Evolutionary conservation across 208 protist genomes (phyloP).

Genomic region (Trypanosoma cruzi): DNA sequence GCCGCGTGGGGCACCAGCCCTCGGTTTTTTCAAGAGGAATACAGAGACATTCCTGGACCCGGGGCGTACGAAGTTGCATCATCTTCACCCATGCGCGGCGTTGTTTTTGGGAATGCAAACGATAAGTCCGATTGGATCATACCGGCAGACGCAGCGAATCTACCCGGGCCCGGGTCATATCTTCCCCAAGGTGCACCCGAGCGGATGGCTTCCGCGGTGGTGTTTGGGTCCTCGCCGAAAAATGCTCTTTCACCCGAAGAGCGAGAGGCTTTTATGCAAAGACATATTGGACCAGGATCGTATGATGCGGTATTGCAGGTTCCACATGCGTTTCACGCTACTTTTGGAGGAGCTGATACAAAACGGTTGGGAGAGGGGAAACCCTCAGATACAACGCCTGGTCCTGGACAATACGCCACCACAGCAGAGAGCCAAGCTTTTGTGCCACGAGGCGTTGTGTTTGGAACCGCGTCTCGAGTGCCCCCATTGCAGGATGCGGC

Average conservation of each 20-base stretch:
- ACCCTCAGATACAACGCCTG: slow-evolving; percentile 3
- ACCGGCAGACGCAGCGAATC: slow-evolving; percentile 3
- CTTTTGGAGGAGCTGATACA: slow-evolving; percentile 10
- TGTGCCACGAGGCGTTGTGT: slow-evolving; percentile 6
- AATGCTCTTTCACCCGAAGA: slow-evolving; percentile 14
- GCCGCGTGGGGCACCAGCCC: slow-evolving; percentile 17
- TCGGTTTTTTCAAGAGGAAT: slow-evolving; percentile 17
- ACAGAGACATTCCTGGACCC: slow-evolving; percentile 37
- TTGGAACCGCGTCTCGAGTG: slow-evolving; percentile 15
- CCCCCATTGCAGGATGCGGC: not conserved
- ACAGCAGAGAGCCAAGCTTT: not conserved
- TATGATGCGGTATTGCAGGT: slow-evolving; percentile 31
- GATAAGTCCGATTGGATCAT: slow-evolving; percentile 19
- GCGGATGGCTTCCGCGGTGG: slow-evolving; percentile 13
- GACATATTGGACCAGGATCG: slow-evolving; percentile 45
- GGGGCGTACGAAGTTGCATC: slow-evolving; percentile 46
- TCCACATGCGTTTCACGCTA: slow-evolving; percentile 28
- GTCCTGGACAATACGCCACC: slow-evolving; percentile 29
- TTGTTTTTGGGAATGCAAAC: slow-evolving; percentile 19
- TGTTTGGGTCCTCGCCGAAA: slow-evolving; percentile 34
- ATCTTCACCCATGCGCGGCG: slow-evolving; percentile 5
- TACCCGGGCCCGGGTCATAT: slow-evolving; percentile 57
- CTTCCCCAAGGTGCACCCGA: slow-evolving; percentile 29
- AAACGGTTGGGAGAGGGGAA: not conserved
- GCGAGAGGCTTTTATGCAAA: slow-evolving; percentile 9